phyloP scores from a whole-genome alignment of 1,284 basidiomycete species.

The Ustilago tritici region DNA sequence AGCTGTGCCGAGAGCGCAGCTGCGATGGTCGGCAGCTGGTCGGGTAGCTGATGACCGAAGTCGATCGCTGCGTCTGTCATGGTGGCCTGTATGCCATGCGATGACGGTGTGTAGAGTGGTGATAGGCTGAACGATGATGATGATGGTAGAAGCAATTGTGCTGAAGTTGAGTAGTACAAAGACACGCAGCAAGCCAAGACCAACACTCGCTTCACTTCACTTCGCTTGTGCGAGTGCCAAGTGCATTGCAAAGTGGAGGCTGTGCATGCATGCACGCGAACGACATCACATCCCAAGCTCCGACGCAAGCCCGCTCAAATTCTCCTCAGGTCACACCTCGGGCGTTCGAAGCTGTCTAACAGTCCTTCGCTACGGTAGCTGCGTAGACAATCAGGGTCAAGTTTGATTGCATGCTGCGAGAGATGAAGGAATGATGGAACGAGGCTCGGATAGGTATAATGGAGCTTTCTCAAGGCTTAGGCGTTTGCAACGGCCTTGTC shows the following conservation, averaged over 20 bases:
- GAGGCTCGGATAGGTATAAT: too few relatives aligned
- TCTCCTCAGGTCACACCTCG: not conserved
- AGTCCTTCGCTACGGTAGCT: not conserved
- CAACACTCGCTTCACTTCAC: not conserved
- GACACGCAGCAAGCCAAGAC: not conserved
- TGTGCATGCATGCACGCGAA: slow-evolving; percentile 3
- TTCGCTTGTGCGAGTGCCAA: slow-evolving; percentile 4
- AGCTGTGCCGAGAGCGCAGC: slow-evolving; percentile 46
- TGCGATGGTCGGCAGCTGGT: slow-evolving; percentile 45
- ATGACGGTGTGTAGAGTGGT: not conserved
- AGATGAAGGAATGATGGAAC: too few relatives aligned
- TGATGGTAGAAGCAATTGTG: not conserved
- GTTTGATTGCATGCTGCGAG: not conserved
- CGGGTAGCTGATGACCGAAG: slow-evolving; percentile 41
- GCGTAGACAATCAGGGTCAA: too few relatives aligned
- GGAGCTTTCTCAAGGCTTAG: not conserved
- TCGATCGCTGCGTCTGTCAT: slow-evolving; percentile 23
- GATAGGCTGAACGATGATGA: not conserved
- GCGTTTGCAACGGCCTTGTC: slow-evolving; percentile 13
- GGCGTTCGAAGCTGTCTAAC: slow-evolving; percentile 1
- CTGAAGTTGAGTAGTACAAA: not conserved
- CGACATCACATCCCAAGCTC: slow-evolving; percentile 16
- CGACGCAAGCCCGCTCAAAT: not conserved
- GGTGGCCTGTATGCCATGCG: not conserved
- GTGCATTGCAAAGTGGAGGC: slow-evolving; percentile 12